Evolutionary conservation across 805 yeast genomes (phyloP), one percentile per base, ranked within the genome.

Genomic region (Yamadazyma ubonensis): DNA sequence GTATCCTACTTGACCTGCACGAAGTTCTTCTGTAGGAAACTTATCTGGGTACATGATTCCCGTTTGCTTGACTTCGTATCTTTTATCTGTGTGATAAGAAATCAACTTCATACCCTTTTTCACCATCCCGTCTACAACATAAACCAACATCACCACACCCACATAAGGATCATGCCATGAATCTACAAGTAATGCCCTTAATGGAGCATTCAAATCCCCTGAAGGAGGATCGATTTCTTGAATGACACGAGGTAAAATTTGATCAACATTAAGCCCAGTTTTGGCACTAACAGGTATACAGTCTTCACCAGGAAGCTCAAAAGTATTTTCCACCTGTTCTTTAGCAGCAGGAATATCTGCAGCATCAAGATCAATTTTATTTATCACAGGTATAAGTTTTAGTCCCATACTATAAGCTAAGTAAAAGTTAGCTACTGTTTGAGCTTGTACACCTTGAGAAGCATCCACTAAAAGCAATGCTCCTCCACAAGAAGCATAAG

Each of bases 31-130:
- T 58, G 84, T 78, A 1, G 88, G 71, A 2, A 79, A 65, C 41
- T 84, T 76, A 46, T 91, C 95, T 0, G 99, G 98, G 55, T 90
- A 85, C 96, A 90, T 89, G 35, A 93, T 83, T 0, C 99, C 99
- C 10, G 88, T 85, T 45, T 91, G 98, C 58, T 86, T 86, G 17
- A 88, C 84, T 28, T 93, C 98, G 57, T 89, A 90, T 50, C 76
- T 77, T 44, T 77, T 75, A 15, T 75, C 71, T 0, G 96, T 83
- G 51, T 85, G 90, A 3, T 86, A 95, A 6, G 95, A 83, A 35
- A 80, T 61, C 27, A 91, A 70, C 53, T 78, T 83, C 59, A 80
- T 81, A 10, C 96, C 96, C 53, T 79, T 81, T 43, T 75, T 75
- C 12, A 91, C 67, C 2, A 62, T 55, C 1, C 99, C 99, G 59